Conservation (phyloP, 495 filamentous ascomycete genomes). For the Aspergillus avenaceus region DNA sequence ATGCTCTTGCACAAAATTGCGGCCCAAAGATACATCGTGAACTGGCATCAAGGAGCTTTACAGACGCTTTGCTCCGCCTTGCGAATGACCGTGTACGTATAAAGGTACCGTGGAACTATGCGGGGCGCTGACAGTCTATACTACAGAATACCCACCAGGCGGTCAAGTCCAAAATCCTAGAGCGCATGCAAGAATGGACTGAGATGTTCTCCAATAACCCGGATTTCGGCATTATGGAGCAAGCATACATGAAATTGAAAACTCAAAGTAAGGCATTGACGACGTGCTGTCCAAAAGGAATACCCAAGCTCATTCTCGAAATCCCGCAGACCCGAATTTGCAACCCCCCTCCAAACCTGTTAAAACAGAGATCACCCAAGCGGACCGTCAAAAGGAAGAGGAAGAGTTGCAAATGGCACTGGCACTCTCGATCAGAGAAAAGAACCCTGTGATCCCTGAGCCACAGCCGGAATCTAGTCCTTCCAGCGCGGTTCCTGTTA, state of each 20-base stretch:
- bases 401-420: slow-evolving; percentile 97
- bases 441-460: slow-evolving; percentile 30
- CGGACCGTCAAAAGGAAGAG: slow-evolving; percentile 92
- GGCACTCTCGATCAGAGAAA: slow-evolving; percentile 86
- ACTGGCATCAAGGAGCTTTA: slow-evolving; percentile 90
- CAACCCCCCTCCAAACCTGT: slow-evolving; percentile 89
- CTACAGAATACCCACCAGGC: slow-evolving; percentile 84
- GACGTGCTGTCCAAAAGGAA: neutral
- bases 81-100: slow-evolving; percentile 71
- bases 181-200: slow-evolving; percentile 94
- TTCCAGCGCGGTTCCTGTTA: slow-evolving; percentile 32
- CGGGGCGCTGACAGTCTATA: slow-evolving; percentile 1
- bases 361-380: slow-evolving; percentile 83
- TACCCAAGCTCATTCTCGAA: neutral
- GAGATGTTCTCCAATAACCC: slow-evolving; percentile 89
- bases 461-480: slow-evolving; percentile 22
- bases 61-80: slow-evolving; percentile 85
- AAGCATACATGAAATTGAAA: slow-evolving; percentile 87
- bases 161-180: slow-evolving; percentile 94
- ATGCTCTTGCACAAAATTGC: slow-evolving; percentile 94
- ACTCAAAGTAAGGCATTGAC: slow-evolving; percentile 53
- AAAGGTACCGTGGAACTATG: neutral
- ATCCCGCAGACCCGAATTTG: slow-evolving; percentile 73
- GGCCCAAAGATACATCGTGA: slow-evolving; percentile 88
- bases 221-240: slow-evolving; percentile 96